These are phyloP conservation scores for Sanguinoderma infundibulare DNA, from an alignment of 1,284 basidiomycete genomes.

Conservation along the genomic window DNA sequence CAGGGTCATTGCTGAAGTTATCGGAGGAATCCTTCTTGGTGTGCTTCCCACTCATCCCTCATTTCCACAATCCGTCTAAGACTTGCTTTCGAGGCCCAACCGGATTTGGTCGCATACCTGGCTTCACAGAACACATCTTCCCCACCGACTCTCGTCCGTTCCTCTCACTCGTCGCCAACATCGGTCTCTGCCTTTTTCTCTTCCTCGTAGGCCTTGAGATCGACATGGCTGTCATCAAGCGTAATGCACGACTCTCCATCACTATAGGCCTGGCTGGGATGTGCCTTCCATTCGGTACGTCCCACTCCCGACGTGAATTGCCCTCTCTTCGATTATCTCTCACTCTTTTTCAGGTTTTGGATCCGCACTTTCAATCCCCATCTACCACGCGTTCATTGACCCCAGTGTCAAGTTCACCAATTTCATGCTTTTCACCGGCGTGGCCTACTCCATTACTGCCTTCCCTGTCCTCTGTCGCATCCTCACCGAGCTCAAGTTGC, in stretches of 20 bases:
- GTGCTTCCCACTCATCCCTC: conserved; percentile 9
- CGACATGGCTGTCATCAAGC: conserved; percentile 78
- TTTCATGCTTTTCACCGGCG: conserved; percentile 94
- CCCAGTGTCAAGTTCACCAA: conserved; percentile 70
- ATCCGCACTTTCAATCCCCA: conserved; percentile 76
- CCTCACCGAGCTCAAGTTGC: conserved; percentile 78
- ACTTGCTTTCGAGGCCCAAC: conserved; percentile 62
- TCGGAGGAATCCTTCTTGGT: conserved; percentile 90
- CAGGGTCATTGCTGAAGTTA: conserved; percentile 85
- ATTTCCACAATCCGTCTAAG: background rate
- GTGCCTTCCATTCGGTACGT: conserved; percentile 36
- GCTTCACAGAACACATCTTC: conserved; percentile 86
- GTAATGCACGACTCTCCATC: conserved; percentile 71
- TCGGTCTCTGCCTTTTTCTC: conserved; percentile 91
- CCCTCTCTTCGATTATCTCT: background rate
- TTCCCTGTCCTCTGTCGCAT: conserved; percentile 95
- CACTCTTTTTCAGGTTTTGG: conserved; percentile 71
- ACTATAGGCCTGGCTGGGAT: conserved; percentile 59
- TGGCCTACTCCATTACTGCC: conserved; percentile 92
- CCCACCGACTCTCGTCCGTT: conserved; percentile 73
- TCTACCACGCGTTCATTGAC: conserved; percentile 85
- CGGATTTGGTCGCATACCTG: conserved; percentile 75
- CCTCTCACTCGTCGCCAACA: conserved; percentile 89
- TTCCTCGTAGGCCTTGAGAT: conserved; percentile 94
- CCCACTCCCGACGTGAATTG: too few species aligned